Evolutionary conservation across 2,329 filamentous ascomycete species (phyloP).

Genomic region (Aspergillus udagawae): DNA sequence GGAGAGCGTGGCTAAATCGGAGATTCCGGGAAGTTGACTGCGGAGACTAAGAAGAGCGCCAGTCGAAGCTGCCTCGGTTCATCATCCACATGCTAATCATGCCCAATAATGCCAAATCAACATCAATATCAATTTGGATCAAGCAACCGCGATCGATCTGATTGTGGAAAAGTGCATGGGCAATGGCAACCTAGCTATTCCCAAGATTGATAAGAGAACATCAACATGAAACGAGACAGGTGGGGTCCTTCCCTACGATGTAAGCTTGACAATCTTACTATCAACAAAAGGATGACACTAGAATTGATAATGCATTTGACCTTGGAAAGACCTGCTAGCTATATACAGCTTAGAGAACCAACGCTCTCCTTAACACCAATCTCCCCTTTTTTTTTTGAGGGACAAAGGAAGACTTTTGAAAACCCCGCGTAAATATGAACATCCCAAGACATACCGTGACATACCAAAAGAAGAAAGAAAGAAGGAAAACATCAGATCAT

Average conservation of each 20-base stretch:
- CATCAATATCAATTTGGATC: neutral
- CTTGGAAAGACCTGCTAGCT: conserved; percentile 21
- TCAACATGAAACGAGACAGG: neutral
- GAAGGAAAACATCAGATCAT: conserved; percentile 29
- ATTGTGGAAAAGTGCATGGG: neutral
- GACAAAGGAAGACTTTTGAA: conserved; percentile 28
- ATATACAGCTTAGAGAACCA: conserved; percentile 29
- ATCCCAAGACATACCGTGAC: conserved; percentile 31
- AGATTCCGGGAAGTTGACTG: conserved; percentile 7
- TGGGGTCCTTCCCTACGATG: neutral
- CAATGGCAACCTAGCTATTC: neutral
- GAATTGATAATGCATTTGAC: conserved; percentile 16
- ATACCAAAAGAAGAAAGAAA: conserved; percentile 20
- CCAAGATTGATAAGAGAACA: neutral
- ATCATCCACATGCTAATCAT: conserved; percentile 4
- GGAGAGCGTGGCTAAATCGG: conserved; percentile 1
- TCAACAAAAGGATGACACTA: neutral
- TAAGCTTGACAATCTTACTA: neutral
- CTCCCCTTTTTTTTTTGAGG: conserved; percentile 18
- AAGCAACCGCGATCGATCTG: neutral
- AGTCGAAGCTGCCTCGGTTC: conserved; percentile 5
- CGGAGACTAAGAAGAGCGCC: neutral
- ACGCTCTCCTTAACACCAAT: conserved; percentile 27
- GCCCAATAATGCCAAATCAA: neutral
- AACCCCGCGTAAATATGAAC: conserved; percentile 20